Conservation (phyloP, 208 protist genomes). For the Acanthamoeba lenticulata region DNA sequence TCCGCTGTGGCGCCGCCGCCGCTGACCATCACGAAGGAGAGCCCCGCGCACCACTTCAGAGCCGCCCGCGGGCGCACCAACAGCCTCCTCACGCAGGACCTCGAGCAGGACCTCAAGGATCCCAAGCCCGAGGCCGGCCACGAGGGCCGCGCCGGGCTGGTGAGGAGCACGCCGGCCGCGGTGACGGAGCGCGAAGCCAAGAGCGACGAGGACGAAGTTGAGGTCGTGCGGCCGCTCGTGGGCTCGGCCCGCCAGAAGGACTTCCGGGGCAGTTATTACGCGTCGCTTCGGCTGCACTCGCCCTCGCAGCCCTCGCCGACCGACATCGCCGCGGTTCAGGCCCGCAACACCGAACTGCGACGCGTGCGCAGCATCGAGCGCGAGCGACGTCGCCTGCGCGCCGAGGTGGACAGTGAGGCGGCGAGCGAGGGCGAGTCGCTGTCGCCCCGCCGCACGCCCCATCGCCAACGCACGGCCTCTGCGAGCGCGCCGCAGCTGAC, state of each 20-base stretch:
- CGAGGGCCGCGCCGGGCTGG: background rate
- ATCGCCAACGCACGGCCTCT: too few species aligned
- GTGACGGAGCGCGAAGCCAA: background rate
- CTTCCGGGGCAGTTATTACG: conserved; percentile 20
- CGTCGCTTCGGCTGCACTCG: background rate
- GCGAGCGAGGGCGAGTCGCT: background rate
- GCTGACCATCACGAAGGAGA: conserved; percentile 9
- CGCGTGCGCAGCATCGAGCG: background rate
- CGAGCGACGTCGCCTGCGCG: background rate
- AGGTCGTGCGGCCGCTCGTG: background rate
- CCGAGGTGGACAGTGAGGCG: background rate
- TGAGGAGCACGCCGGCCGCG: background rate
- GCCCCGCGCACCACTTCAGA: background rate
- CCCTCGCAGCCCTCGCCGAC: background rate
- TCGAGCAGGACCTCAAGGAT: background rate
- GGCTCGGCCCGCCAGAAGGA: background rate
- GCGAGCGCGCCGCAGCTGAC: too few species aligned
- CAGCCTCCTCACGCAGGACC: background rate
- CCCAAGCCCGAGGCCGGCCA: background rate
- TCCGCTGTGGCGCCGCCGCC: background rate
- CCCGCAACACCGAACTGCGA: background rate
- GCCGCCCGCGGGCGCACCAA: background rate
- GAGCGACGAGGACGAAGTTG: background rate
- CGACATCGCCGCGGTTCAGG: background rate
- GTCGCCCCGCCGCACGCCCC: background rate